Conservation (phyloP, 148 eudicot genomes). For the Diospyros kaki region DNA sequence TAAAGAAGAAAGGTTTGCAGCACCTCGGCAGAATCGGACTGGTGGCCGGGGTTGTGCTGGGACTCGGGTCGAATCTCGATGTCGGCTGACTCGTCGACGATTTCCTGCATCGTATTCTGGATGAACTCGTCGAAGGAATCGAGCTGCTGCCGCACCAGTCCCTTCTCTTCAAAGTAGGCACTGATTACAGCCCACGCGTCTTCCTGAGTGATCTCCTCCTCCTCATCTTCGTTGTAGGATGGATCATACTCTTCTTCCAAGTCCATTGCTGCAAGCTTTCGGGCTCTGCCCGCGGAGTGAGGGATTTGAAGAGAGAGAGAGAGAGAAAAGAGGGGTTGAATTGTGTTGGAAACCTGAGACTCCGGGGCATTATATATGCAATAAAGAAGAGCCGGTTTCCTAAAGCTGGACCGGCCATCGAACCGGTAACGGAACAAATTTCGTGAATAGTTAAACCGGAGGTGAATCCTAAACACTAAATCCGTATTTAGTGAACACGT, state of each 20-base stretch:
- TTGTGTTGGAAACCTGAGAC: too few relatives aligned
- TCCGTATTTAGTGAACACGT: too few relatives aligned
- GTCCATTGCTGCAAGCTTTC: constrained; percentile 6
- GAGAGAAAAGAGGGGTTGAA: too few relatives aligned
- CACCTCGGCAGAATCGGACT: constrained; percentile 86
- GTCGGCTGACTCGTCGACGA: constrained; percentile 88
- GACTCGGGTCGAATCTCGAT: constrained; percentile 93
- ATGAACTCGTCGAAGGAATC: constrained; percentile 97
- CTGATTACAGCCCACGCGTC: constrained; percentile 99
- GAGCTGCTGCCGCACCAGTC: constrained; percentile 84
- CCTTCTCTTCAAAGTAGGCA: constrained; percentile 90
- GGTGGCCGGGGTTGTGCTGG: constrained; percentile 94
- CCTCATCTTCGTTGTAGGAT: constrained; percentile 36
- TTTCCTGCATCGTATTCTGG: constrained; percentile 98
- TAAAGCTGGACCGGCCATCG: too few relatives aligned
- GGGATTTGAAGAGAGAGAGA: not conserved
- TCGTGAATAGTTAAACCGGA: too few relatives aligned
- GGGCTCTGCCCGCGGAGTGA: not conserved
- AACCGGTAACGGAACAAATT: too few relatives aligned
- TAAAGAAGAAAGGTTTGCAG: constrained; percentile 8
- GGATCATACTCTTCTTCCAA: constrained; percentile 28
- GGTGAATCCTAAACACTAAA: too few relatives aligned
- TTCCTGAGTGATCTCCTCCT: constrained; percentile 89
- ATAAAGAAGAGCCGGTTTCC: too few relatives aligned
- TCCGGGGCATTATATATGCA: too few relatives aligned